Base-by-base conservation (phyloP, 805 yeast genomes). In the Kuraishia cidri region DNA sequence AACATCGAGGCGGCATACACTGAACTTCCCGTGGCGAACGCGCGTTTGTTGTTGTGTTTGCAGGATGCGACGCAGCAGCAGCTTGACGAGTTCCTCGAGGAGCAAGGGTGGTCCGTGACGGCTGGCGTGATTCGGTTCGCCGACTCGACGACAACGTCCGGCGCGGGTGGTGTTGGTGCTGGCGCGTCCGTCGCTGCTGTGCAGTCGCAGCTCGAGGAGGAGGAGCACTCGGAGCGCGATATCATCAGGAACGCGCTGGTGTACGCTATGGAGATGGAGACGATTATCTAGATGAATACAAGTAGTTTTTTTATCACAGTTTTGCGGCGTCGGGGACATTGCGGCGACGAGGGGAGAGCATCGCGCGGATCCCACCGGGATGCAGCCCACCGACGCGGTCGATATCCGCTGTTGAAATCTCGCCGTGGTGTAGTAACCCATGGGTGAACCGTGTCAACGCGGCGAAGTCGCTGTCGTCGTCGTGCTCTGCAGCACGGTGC, bases 251-350 rank as follows among this genome's bases (percentile, higher is more conserved):
- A 82, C 50, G 73, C 88, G n/a, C 69, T 90, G 43, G 75, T 69
- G 39, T 90, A 87, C 50, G 97, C 97, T 9, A 80, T 79, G 40
- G 92, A 86, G 57, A 76, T 92, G 51, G 98, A 92, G 62, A 81
- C 92, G 13, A 92, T 90, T 55, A 79, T 90, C 32, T 88, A 69
- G 41, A 38, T n/a, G 25, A 6, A n/a, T n/a, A n/a, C n/a, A n/a
- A n/a, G n/a, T 31, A 12, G 13, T 30, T 38, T 17, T 13, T 9
- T 26, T 27, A 20, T 28, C n/a, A n/a, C n/a, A n/a, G n/a, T n/a
- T n/a, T n/a, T n/a, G n/a, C n/a, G n/a, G n/a, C n/a, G n/a, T n/a
- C n/a, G n/a, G n/a, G n/a, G n/a, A n/a, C n/a, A n/a, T n/a, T n/a
- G n/a, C n/a, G n/a, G n/a, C n/a, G n/a, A n/a, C n/a, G n/a, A n/a